Percentiles rank a stretch among this genome's conserved stretches.
phyloP scores from a whole-genome alignment of 345 rosid species.

The Sisymbrium altissimum region DNA sequence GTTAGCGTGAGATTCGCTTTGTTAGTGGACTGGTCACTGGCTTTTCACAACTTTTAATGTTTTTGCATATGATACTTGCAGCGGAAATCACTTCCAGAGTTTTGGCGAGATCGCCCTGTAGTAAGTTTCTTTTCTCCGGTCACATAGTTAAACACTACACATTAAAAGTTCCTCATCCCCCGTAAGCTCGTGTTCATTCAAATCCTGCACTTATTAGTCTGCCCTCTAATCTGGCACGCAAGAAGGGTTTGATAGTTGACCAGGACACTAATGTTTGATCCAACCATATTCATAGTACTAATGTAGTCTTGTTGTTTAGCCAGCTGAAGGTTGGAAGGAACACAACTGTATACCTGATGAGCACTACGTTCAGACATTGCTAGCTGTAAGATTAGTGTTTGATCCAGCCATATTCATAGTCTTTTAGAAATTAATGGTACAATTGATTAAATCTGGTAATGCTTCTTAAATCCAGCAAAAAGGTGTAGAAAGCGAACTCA shows the following conservation, averaged over 20 bases:
- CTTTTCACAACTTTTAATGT: background rate
- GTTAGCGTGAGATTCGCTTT: conserved; percentile 2
- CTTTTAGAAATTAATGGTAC: background rate
- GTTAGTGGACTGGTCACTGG: conserved; percentile 2
- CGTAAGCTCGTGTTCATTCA: background rate
- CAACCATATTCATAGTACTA: background rate
- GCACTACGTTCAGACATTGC: conserved; percentile 89
- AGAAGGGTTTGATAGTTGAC: background rate
- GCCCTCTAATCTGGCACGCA: background rate
- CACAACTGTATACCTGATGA: conserved; percentile 98
- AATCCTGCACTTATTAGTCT: background rate
- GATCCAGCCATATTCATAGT: conserved; percentile 3
- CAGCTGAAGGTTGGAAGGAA: conserved; percentile 71
- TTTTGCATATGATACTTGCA: conserved; percentile 39
- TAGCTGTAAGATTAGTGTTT: conserved; percentile 60
- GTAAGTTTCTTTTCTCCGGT: conserved; percentile 47
- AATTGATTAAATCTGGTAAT: background rate
- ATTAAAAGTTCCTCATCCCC: background rate
- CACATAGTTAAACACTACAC: background rate
- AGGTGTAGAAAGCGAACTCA: conserved; percentile 75
- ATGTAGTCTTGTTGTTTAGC: conserved; percentile 47
- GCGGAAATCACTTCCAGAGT: conserved; percentile 86
- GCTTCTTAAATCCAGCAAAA: conserved; percentile 53
- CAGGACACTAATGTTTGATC: background rate
- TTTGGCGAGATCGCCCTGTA: conserved; percentile 82